These are phyloP conservation scores for Apiotrichum domesticum DNA, from an alignment of 1,284 basidiomycete genomes.

Conservation along the genomic window DNA sequence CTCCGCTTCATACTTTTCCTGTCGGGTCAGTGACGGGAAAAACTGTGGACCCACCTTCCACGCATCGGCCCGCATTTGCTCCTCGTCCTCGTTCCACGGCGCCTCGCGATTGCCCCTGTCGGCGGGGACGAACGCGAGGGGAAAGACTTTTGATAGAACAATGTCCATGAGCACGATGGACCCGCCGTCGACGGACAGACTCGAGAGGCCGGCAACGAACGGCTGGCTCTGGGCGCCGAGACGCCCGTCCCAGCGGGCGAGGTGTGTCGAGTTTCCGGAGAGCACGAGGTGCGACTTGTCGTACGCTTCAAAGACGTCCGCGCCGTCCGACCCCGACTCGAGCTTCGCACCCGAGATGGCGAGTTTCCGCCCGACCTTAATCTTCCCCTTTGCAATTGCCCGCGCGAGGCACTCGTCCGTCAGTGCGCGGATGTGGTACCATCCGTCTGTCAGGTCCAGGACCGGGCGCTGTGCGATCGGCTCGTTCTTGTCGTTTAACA, in stretches of 20 bases:
- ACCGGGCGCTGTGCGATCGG: constrained; percentile 40
- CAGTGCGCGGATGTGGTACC: constrained; percentile 78
- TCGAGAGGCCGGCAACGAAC: constrained; percentile 69
- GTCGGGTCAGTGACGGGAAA: not conserved
- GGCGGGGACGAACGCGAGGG: constrained; percentile 47
- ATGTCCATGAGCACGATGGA: constrained; percentile 69
- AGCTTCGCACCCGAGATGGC: constrained; percentile 74
- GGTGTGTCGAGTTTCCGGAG: constrained; percentile 74
- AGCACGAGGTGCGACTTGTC: constrained; percentile 60
- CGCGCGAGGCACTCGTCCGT: constrained; percentile 67
- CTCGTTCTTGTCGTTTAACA: constrained; percentile 48
- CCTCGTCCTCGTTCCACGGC: constrained; percentile 66
- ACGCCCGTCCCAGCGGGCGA: constrained; percentile 80
- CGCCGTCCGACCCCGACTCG: constrained; percentile 65
- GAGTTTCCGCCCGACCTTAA: constrained; percentile 76
- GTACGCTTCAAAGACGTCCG: constrained; percentile 77
- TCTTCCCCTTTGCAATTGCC: constrained; percentile 61
- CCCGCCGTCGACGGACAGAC: constrained; percentile 77
- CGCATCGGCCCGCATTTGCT: constrained; percentile 55
- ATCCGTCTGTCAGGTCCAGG: constrained; percentile 88
- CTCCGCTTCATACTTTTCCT: constrained; percentile 39
- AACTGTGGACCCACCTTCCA: constrained; percentile 59
- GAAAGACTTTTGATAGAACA: constrained; percentile 59
- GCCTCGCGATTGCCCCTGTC: constrained; percentile 56
- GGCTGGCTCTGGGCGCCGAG: constrained; percentile 62